Percentiles rank a stretch among this genome's conserved stretches.
Evolutionary conservation across 345 rosid species (phyloP).

Genomic region (Pugionium cornutum): DNA sequence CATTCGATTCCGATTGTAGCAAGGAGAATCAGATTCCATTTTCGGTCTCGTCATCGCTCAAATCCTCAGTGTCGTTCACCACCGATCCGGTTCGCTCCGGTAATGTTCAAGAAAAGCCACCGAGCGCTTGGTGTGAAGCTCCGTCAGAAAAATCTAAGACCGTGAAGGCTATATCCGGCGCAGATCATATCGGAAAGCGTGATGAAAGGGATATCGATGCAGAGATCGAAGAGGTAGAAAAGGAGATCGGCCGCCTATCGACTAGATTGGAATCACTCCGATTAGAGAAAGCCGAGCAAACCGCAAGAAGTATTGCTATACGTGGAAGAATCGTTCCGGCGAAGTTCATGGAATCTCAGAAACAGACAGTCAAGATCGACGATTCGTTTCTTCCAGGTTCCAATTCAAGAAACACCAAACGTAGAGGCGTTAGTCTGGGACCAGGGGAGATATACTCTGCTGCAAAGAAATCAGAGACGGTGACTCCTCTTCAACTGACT

Average conservation of each 20-base stretch:
- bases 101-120: conserved; percentile 29
- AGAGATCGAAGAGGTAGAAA: conserved; percentile 82
- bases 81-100: conserved; percentile 43
- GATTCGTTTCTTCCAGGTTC: conserved; percentile 47
- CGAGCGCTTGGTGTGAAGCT: conserved; percentile 31
- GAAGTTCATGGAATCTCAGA: conserved; percentile 76
- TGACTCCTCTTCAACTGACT: conserved; percentile 64
- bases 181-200: conserved; percentile 38
- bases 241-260: conserved; percentile 66
- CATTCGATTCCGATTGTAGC: conserved; percentile 56
- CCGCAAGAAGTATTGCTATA: conserved; percentile 46
- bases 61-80: conserved; percentile 22
- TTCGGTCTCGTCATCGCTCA: conserved; percentile 18
- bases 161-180: conserved; percentile 14
- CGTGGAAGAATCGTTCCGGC: conserved; percentile 68
- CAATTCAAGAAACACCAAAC: conserved; percentile 42
- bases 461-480: conserved; percentile 45
- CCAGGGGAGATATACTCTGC: conserved; percentile 76
- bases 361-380: conserved; percentile 47
- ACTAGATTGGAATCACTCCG: conserved; percentile 74
- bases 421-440: conserved; percentile 86
- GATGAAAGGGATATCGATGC: conserved; percentile 60
- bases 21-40: conserved; percentile 31
- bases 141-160: conserved; percentile 30
- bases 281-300: conserved; percentile 63